Percentiles rank a stretch among this genome's conserved stretches.
These are phyloP conservation scores for Tritrichomonas musculus DNA, from an alignment of 208 protist species.

Conservation along the genomic window DNA sequence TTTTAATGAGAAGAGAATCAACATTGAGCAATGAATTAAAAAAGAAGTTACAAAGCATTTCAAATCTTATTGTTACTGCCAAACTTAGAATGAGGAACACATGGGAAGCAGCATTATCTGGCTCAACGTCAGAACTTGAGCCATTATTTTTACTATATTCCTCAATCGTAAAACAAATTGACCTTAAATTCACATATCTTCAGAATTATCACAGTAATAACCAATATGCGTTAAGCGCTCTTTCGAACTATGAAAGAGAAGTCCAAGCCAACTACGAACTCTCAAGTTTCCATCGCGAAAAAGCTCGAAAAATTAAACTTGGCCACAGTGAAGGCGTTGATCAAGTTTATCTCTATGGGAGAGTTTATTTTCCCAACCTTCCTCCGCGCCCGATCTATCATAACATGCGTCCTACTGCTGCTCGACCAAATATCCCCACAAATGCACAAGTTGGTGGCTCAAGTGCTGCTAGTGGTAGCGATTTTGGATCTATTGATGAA, in stretches of 20 bases:
- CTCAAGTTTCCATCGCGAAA: not conserved
- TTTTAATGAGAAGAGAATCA: slow-evolving; percentile 6
- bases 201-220: not conserved
- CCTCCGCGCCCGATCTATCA: not conserved
- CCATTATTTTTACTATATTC: not conserved
- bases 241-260: not conserved
- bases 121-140: not conserved
- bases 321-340: not conserved
- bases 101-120: not conserved
- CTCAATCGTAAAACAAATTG: not conserved
- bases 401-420: not conserved
- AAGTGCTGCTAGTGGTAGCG: no score
- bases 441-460: no score
- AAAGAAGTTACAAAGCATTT: not conserved
- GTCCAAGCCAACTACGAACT: not conserved
- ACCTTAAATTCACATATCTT: not conserved
- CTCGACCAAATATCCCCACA: no score
- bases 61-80: not conserved
- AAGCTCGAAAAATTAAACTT: not conserved
- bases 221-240: not conserved
- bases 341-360: not conserved
- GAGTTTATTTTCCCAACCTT: not conserved
- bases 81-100: not conserved
- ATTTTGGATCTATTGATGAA: no score
- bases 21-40: not conserved